A percentile compares a stretch with the other conserved stretches of the same genome.
Conservation (phyloP, 306 rosid genomes). For the Medicago truncatula region DNA sequence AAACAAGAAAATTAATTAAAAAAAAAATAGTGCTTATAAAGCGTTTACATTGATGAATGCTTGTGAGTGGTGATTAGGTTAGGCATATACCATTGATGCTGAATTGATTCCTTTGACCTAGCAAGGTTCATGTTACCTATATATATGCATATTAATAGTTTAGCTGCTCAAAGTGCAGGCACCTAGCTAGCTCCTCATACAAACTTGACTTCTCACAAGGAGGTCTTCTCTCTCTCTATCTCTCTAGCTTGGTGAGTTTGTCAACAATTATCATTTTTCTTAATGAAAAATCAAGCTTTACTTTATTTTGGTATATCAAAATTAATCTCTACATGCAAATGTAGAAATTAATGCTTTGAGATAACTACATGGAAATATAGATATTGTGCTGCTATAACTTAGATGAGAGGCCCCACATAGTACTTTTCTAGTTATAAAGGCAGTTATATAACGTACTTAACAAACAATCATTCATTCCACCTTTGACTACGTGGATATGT, state of each 20-base stretch:
- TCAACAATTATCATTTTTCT: background rate
- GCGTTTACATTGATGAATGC: constrained; percentile 27
- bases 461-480: background rate
- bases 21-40: background rate
- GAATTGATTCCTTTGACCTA: constrained; percentile 13
- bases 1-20: background rate
- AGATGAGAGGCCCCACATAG: background rate
- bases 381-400: too few species aligned
- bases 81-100: constrained; percentile 16
- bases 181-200: background rate
- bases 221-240: constrained; percentile 29
- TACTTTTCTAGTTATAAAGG: background rate
- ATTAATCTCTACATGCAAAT: background rate
- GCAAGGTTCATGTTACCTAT: background rate
- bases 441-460: background rate
- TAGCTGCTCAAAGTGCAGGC: background rate
- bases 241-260: background rate
- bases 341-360: background rate
- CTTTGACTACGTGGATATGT: background rate
- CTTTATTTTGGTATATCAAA: background rate
- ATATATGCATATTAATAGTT: background rate
- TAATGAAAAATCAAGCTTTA: background rate
- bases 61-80: background rate
- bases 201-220: constrained; percentile 11
- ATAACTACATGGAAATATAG: too few species aligned